Evolutionary conservation across 2,329 filamentous ascomycete species (phyloP).

Genomic region (Hypoxylon sp.): DNA sequence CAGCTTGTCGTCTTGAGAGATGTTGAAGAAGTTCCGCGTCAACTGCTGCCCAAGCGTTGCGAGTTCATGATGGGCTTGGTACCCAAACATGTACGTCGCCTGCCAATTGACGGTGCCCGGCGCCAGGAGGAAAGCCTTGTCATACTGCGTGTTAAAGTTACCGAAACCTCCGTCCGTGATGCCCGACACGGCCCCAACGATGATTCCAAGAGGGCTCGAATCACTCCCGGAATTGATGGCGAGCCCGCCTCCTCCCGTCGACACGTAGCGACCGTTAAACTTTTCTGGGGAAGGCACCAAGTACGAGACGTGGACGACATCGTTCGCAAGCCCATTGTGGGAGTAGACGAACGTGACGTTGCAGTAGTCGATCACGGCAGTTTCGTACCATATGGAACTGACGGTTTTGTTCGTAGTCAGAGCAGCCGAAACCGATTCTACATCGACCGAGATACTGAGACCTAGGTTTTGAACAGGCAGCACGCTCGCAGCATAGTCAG

Average conservation of each 20-base stretch:
- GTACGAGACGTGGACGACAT: slow-evolving; percentile 37
- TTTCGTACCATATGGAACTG: slow-evolving; percentile 40
- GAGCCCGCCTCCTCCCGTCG: slow-evolving; percentile 48
- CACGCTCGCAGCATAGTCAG: slow-evolving; percentile 28
- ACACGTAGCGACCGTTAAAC: slow-evolving; percentile 41
- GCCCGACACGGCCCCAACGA: slow-evolving; percentile 56
- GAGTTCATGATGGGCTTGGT: slow-evolving; percentile 49
- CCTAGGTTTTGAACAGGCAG: slow-evolving; percentile 38
- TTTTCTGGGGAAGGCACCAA: slow-evolving; percentile 34
- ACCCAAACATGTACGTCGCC: slow-evolving; percentile 49
- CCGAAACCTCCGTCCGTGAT: slow-evolving; percentile 61
- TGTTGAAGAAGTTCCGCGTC: slow-evolving; percentile 52
- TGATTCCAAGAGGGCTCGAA: slow-evolving; percentile 43
- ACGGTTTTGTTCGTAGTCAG: slow-evolving; percentile 46
- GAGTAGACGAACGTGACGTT: slow-evolving; percentile 40
- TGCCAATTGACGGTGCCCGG: slow-evolving; percentile 52
- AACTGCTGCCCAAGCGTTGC: slow-evolving; percentile 53
- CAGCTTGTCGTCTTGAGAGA: slow-evolving; percentile 38
- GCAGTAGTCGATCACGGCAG: slow-evolving; percentile 35
- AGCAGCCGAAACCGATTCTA: slow-evolving; percentile 40
- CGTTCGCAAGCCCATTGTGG: slow-evolving; percentile 34
- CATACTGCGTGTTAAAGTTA: slow-evolving; percentile 51
- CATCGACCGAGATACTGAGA: slow-evolving; percentile 42
- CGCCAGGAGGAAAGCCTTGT: slow-evolving; percentile 48
- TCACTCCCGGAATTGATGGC: slow-evolving; percentile 47